A percentile compares a stretch with the other conserved stretches of the same genome.
Conservation (phyloP, 352 stramenopile species). For the Blastocystis hominis region DNA sequence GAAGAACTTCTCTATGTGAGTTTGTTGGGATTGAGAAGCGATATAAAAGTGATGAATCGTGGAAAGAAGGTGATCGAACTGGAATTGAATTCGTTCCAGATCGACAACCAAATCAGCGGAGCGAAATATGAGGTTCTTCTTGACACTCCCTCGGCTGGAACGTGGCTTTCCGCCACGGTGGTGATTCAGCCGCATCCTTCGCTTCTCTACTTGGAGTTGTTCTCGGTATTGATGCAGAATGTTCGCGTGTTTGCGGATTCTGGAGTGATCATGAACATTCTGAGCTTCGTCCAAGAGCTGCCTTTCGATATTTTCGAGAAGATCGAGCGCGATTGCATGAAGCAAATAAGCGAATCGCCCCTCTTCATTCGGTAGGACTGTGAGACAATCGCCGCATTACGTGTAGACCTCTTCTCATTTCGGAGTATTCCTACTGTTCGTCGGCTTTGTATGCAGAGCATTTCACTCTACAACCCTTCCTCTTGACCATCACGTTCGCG, state of each 20-base stretch:
- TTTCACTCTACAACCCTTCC: neutral
- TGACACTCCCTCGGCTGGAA: neutral
- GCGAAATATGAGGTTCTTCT: neutral
- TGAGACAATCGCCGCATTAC: neutral
- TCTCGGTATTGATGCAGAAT: neutral
- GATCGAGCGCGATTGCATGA: neutral
- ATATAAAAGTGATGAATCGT: neutral
- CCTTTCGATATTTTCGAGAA: neutral
- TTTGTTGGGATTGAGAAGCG: neutral
- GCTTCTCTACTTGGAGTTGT: neutral
- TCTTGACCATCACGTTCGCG: conserved; percentile 5
- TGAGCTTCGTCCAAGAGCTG: neutral
- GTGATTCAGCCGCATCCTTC: neutral
- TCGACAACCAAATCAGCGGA: conserved; percentile 20
- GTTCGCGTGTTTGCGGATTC: conserved; percentile 1
- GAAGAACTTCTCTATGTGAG: neutral
- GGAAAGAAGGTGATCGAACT: neutral
- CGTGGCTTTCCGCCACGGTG: neutral
- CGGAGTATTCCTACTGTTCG: neutral
- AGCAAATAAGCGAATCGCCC: neutral
- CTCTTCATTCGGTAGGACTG: conserved; percentile 11
- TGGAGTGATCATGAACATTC: neutral
- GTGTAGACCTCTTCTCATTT: conserved; percentile 26
- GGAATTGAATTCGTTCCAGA: conserved; percentile 22
- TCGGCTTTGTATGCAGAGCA: neutral